Percentiles rank a stretch among this genome's conserved stretches.
phyloP scores from a whole-genome alignment of 345 rosid genomes.

The Capsella bursapastoris region DNA sequence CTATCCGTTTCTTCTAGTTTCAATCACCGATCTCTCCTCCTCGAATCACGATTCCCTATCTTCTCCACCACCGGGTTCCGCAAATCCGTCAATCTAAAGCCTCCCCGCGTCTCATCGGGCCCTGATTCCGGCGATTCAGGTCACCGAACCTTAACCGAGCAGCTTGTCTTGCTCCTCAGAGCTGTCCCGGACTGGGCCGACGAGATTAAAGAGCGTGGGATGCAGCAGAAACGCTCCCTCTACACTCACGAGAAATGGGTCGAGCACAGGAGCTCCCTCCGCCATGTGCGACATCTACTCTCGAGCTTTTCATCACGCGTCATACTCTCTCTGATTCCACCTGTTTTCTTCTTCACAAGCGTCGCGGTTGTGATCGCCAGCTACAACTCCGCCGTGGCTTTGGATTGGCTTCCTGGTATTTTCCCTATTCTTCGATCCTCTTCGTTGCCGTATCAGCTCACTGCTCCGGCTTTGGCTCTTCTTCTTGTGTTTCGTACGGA shows the following conservation, averaged over 20 bases:
- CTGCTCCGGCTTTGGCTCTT: slow-evolving; percentile 89
- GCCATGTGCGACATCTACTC: slow-evolving; percentile 77
- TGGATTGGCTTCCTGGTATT: slow-evolving; percentile 63
- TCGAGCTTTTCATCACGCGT: slow-evolving; percentile 84
- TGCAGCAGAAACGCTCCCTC: slow-evolving; percentile 68
- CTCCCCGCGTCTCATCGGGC: slow-evolving; percentile 38
- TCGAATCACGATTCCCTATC: slow-evolving; percentile 39
- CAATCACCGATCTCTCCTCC: slow-evolving; percentile 40
- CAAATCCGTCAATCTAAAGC: slow-evolving; percentile 35
- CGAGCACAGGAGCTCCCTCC: slow-evolving; percentile 78
- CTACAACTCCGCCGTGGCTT: slow-evolving; percentile 70
- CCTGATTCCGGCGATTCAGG: slow-evolving; percentile 32
- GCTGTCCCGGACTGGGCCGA: slow-evolving; percentile 91
- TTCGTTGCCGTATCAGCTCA: slow-evolving; percentile 84
- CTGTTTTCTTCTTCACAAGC: slow-evolving; percentile 72
- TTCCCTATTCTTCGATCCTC: slow-evolving; percentile 78
- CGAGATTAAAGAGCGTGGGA: slow-evolving; percentile 76
- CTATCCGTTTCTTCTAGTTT: slow-evolving; percentile 51
- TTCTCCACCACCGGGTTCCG: slow-evolving; percentile 44
- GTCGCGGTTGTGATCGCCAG: slow-evolving; percentile 63
- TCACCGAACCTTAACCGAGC: slow-evolving; percentile 15
- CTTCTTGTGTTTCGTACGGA: slow-evolving; percentile 89
- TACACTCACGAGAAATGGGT: slow-evolving; percentile 85
- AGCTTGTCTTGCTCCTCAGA: slow-evolving; percentile 47
- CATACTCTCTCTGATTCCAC: slow-evolving; percentile 77